phyloP scores from a whole-genome alignment of 805 yeast species.

The Isabelozyma heimii region DNA sequence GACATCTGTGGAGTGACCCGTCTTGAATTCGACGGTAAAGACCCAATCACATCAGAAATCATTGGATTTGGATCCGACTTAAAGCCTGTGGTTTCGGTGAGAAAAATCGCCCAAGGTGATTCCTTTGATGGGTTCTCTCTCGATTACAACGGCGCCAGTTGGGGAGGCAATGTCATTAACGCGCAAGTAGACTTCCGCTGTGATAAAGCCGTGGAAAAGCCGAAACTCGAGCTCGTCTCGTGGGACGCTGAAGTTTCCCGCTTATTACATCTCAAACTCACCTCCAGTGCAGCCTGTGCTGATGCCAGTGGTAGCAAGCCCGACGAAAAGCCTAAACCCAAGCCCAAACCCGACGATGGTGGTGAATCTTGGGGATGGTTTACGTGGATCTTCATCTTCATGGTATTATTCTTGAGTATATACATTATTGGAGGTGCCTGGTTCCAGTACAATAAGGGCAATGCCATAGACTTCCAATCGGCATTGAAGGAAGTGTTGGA shows the following conservation, averaged over 20 bases:
- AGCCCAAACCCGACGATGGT: constrained; percentile 14
- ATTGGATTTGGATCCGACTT: constrained; percentile 52
- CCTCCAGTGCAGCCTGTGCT: constrained; percentile 41
- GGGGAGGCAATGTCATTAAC: constrained; percentile 64
- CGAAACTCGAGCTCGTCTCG: constrained; percentile 25
- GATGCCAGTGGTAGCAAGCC: constrained; percentile 22
- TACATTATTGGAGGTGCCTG: constrained; percentile 75
- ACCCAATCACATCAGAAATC: constrained; percentile 54
- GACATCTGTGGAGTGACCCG: constrained; percentile 75
- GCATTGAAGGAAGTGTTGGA: constrained; percentile 73
- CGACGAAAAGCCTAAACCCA: constrained; percentile 15
- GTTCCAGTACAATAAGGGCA: constrained; percentile 71
- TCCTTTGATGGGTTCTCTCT: constrained; percentile 28
- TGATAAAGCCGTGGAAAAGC: constrained; percentile 17
- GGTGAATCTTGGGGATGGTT: constrained; percentile 76
- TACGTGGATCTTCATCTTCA: constrained; percentile 74
- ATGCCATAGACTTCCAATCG: constrained; percentile 68
- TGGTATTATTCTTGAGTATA: constrained; percentile 65
- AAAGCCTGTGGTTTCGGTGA: constrained; percentile 18
- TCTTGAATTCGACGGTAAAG: constrained; percentile 43
- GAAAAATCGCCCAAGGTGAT: constrained; percentile 13
- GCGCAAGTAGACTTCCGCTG: constrained; percentile 52
- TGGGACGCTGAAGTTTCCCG: background rate
- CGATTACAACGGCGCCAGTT: constrained; percentile 50
- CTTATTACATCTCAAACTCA: constrained; percentile 12